These are phyloP conservation scores for Pichia heedii DNA, from an alignment of 805 yeast genomes.

Conservation along the genomic window DNA sequence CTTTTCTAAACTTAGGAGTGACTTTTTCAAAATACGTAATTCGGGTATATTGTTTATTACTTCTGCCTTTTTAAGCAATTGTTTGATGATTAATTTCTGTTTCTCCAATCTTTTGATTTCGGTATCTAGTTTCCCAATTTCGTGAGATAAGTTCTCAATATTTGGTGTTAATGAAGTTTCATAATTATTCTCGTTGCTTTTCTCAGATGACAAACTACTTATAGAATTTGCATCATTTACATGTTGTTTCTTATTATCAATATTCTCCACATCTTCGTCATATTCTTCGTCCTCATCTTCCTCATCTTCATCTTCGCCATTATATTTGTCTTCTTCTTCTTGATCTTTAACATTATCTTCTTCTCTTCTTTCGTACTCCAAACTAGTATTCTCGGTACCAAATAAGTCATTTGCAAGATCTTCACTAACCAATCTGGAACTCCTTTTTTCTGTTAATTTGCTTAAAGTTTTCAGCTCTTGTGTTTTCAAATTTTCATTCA, in stretches of 20 bases:
- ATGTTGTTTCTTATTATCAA: too few relatives aligned
- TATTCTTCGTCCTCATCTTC: too few relatives aligned
- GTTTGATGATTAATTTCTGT: slow-evolving; percentile 57
- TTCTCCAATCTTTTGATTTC: slow-evolving; percentile 51
- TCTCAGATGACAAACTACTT: background rate
- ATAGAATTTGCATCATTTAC: background rate
- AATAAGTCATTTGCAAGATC: slow-evolving; percentile 26
- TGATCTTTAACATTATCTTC: background rate
- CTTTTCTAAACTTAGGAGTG: slow-evolving; percentile 54
- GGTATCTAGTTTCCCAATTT: slow-evolving; percentile 47
- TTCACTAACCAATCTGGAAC: slow-evolving; percentile 21
- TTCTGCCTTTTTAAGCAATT: slow-evolving; percentile 73
- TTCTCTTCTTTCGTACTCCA: background rate
- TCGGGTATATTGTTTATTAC: slow-evolving; percentile 69
- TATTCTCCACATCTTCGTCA: background rate
- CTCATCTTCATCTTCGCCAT: background rate
- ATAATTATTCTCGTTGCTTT: slow-evolving; percentile 9
- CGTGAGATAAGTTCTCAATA: slow-evolving; percentile 53
- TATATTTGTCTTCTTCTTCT: too few relatives aligned
- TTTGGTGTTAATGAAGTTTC: slow-evolving; percentile 57
- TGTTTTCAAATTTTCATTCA: slow-evolving; percentile 25
- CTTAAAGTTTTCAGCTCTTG: background rate
- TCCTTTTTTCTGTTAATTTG: slow-evolving; percentile 7
- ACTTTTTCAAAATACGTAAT: slow-evolving; percentile 56
- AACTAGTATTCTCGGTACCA: slow-evolving; percentile 15